phyloP scores from a whole-genome alignment of 768 basidiomycete genomes.

The Boletus rubropictus region DNA sequence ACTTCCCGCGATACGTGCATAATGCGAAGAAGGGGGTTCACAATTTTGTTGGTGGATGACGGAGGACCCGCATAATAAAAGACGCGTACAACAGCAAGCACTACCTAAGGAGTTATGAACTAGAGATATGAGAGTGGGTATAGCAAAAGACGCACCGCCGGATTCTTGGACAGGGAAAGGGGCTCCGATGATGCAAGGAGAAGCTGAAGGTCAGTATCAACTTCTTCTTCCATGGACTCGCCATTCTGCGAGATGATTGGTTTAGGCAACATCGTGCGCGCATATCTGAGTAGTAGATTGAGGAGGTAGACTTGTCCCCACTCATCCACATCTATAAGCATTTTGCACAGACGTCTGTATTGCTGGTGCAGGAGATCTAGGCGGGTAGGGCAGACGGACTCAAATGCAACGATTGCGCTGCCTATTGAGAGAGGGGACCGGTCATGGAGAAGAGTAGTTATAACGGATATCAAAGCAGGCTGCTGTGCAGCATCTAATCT shows the following conservation, averaged over 20 bases:
- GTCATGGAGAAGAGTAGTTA: conserved; percentile 62
- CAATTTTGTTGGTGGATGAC: conserved; percentile 49
- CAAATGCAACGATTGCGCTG: conserved; percentile 79
- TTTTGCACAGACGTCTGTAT: conserved; percentile 75
- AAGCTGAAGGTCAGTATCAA: conserved; percentile 75
- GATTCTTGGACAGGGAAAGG: conserved; percentile 79
- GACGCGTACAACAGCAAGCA: conserved; percentile 65
- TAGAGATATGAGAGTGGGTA: not conserved
- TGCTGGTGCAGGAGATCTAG: conserved; percentile 86
- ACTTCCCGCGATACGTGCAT: conserved; percentile 65
- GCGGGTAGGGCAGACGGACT: conserved; percentile 78
- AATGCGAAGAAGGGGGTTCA: conserved; percentile 70
- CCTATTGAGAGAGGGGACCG: conserved; percentile 86
- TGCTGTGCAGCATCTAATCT: conserved; percentile 76
- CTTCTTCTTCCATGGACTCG: conserved; percentile 43
- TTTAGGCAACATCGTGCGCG: conserved; percentile 72
- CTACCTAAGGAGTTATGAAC: conserved; percentile 48
- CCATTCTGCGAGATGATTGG: conserved; percentile 38
- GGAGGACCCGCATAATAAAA: conserved; percentile 70
- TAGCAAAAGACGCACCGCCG: conserved; percentile 54
- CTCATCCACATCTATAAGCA: conserved; percentile 90
- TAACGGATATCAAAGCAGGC: conserved; percentile 60
- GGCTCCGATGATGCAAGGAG: conserved; percentile 68
- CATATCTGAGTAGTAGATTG: conserved; percentile 76
- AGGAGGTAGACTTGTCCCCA: conserved; percentile 90